Conservation (phyloP, 257 asterid genomes). For the Rehmannia glutinosa region DNA sequence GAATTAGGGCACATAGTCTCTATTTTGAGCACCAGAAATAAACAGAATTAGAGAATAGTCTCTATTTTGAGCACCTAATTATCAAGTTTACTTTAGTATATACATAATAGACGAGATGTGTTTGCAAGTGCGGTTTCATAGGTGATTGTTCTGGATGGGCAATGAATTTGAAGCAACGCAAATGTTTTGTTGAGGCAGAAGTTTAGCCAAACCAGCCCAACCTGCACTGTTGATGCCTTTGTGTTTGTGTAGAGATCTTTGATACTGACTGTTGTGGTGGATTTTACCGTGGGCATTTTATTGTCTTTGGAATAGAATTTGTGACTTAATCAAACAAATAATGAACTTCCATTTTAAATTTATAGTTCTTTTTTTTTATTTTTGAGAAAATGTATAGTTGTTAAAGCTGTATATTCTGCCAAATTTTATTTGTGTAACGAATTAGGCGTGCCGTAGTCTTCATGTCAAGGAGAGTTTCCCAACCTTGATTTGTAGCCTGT, state of each 20-base stretch:
- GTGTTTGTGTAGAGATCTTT: neutral
- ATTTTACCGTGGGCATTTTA: neutral
- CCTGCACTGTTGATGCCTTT: neutral
- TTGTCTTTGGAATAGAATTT: neutral
- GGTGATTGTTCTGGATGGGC: too few relatives aligned
- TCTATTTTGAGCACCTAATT: too few relatives aligned
- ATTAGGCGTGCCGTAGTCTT: neutral
- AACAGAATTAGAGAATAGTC: too few relatives aligned
- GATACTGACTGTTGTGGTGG: neutral
- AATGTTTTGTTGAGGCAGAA: neutral
- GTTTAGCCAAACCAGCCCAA: neutral
- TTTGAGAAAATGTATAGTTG: too few relatives aligned
- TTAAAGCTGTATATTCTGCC: neutral
- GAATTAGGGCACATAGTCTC: too few relatives aligned
- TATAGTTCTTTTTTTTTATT: too few relatives aligned
- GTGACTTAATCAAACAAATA: neutral
- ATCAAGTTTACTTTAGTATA: too few relatives aligned
- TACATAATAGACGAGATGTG: too few relatives aligned
- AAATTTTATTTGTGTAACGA: neutral
- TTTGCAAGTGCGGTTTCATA: too few relatives aligned
- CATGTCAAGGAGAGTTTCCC: neutral
- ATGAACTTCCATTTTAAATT: neutral
- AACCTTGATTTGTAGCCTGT: conserved; percentile 6
- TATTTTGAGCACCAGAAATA: too few relatives aligned
- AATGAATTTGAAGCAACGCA: too few relatives aligned